Evolutionary conservation across 2,329 filamentous ascomycete genomes (phyloP).

Genomic region (Diplodia mutila): DNA sequence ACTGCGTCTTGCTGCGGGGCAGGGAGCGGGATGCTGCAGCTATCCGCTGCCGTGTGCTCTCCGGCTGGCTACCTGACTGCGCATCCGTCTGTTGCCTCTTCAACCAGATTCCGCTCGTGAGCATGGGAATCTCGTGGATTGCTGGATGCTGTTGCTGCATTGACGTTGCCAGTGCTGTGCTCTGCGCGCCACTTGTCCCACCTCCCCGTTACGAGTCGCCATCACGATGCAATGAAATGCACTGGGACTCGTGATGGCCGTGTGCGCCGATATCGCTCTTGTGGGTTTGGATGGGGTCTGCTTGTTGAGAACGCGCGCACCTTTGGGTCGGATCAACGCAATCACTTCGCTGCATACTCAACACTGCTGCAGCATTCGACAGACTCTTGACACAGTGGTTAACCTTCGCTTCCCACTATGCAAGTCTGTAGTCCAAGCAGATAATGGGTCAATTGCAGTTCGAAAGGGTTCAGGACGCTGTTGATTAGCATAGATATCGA

Average conservation of each 20-base stretch:
- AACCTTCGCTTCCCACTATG: neutral
- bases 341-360: neutral
- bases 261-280: neutral
- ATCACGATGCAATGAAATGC: neutral
- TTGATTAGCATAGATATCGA: no score
- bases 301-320: neutral
- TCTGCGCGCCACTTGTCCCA: slow-evolving; percentile 7
- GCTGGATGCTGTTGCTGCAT: neutral
- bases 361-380: neutral
- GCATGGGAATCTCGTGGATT: neutral
- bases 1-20: neutral
- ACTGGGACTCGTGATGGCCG: neutral
- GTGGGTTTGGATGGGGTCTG: neutral
- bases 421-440: no score
- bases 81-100: neutral
- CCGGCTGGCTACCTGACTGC: neutral
- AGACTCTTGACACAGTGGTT: neutral
- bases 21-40: slow-evolving; percentile 21
- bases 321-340: neutral
- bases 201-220: neutral
- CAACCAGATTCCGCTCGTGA: neutral
- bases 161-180: neutral
- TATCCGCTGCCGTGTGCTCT: slow-evolving; percentile 15
- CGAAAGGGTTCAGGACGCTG: neutral
- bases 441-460: neutral